Evolutionary conservation across 2,329 filamentous ascomycete species (phyloP), one percentile per base, ranked within the genome.

Genomic region (Sporothrix sp.): DNA sequence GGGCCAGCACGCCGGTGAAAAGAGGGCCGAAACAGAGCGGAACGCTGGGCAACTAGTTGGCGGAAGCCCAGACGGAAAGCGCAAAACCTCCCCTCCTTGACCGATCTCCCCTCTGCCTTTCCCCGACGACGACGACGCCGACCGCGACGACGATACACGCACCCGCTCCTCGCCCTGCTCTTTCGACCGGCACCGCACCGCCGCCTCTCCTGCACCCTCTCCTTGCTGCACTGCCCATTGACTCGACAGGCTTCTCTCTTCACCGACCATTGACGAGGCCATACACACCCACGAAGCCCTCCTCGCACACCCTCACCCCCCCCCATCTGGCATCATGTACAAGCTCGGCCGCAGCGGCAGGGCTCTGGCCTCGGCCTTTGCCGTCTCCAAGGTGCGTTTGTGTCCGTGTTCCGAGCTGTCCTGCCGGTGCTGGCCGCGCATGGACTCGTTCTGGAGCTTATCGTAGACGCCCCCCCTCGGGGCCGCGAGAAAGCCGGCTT

Each of bases 261-360:
- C 46, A 45, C 30, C 30, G 43, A 35, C 43, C 27, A 21, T 13
- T 27, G 40, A 20, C n/a, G 27, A 16, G 25, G 10, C 9, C 16
- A 16, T 4, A 20, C 28, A 28, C n/a, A 21, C 27, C 10, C 30
- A 45, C 43, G 39, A 50, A 52, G 46, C 39, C 30, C 21, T 35
- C 8, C 18, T 10, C 20, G 13, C 16, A 27, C n/a, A 44, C 14
- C 11, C 20, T 9, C 20, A 23, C 28, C 28, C 14, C 4, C 36
- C 44, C 35, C 25, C 36, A 32, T 37, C 20, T 20, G 36, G 28
- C 68, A 78, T 63, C 63, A 96, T 95, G 89, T 94, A 89, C 76
- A 93, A 84, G 72, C 73, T 95, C 68, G 84, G 84, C 68, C 84
- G 88, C 73, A 85, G 80, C 73, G 81, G 85, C 73, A 80, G 85